Evolutionary conservation across 1,284 basidiomycete genomes (phyloP), one percentile per base, ranked within the genome.

Genomic region (Sporisorium sorghi): DNA sequence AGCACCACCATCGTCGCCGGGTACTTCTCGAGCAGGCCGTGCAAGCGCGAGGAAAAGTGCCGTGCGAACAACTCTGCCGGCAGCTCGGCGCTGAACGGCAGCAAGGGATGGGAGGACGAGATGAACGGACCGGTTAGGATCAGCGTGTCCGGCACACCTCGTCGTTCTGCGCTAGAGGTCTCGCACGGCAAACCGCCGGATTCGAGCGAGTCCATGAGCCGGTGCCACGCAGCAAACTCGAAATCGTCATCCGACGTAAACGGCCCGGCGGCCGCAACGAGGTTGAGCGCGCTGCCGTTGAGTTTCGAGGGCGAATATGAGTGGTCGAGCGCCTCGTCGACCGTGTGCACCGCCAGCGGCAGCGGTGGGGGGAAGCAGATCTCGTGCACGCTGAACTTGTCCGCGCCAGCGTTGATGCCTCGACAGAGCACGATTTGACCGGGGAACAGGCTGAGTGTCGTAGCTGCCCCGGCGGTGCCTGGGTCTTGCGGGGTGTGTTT

Each of bases 51-150:
- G 0, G 89, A 84, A 75, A 99, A 90, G 58, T 90, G 87, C 2
- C 87, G 85, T 23, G 88, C 86, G 86, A 98, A 98, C 33, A 97
- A 86, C 14, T 90, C 88, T 0, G 85, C 76, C 0, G 93, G 92
- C 4, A 89, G 86, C 53, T 88, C 85, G 58, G 91, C 89, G 26
- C 91, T 84, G 44, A 92, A 90, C 2, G 94, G 93, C 65, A 98
- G 88, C 43, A 87, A 86, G 0, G 91, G 89, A 85, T 98, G 94
- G 14, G 87, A 83, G 0, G 88, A 85, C 73, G 96, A 93, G 37
- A 98, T 85, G 81, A 98, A 98, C 0, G 96, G 96, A 0, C 96
- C 96, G 14, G 93, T 86, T 58, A 98, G 86, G 11, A 98, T 85
- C 1, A 96, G 81, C 0, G 92, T 91, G 46, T 91, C 88, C 1